phyloP scores from a whole-genome alignment of 495 filamentous ascomycete genomes.

The Aspergillus taichungensis region DNA sequence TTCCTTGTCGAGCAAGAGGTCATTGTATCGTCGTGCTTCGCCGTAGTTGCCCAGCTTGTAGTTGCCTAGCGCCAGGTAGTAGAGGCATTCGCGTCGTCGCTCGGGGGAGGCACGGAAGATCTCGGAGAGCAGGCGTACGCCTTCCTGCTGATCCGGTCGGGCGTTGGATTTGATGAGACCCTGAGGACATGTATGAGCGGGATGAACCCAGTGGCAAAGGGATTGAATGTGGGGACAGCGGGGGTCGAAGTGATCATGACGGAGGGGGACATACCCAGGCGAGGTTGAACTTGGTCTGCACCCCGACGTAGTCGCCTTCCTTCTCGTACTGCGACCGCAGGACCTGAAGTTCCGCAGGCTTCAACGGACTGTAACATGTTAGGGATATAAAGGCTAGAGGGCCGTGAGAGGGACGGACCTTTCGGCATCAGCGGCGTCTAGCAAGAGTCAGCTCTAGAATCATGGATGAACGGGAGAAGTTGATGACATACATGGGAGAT shows the following conservation, averaged over 20 bases:
- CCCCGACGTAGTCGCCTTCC: conserved; percentile 89
- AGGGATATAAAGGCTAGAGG: background rate
- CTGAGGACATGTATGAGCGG: conserved; percentile 31
- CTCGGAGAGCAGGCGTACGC: conserved; percentile 87
- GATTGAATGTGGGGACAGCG: background rate
- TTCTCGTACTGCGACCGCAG: conserved; percentile 90
- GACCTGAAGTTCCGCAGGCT: conserved; percentile 81
- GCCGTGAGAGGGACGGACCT: conserved; percentile 47
- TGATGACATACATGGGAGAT: conserved; percentile 60
- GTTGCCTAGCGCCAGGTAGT: conserved; percentile 93
- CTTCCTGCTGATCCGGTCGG: conserved; percentile 85
- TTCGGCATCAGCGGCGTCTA: conserved; percentile 96
- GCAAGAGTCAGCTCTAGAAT: conserved; percentile 9
- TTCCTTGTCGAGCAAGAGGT: conserved; percentile 80
- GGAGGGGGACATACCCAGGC: conserved; percentile 65
- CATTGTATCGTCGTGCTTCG: conserved; percentile 90
- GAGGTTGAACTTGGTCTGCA: conserved; percentile 99
- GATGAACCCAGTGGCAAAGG: background rate
- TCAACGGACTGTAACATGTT: conserved; percentile 56
- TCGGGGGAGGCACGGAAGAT: conserved; percentile 91
- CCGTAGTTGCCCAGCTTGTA: conserved; percentile 97
- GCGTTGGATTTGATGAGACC: conserved; percentile 86
- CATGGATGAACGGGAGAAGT: conserved; percentile 8
- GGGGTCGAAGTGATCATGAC: background rate
- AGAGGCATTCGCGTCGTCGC: conserved; percentile 91